Evolutionary conservation across 768 basidiomycete species (phyloP).

Genomic region (Podaxis rugospora): DNA sequence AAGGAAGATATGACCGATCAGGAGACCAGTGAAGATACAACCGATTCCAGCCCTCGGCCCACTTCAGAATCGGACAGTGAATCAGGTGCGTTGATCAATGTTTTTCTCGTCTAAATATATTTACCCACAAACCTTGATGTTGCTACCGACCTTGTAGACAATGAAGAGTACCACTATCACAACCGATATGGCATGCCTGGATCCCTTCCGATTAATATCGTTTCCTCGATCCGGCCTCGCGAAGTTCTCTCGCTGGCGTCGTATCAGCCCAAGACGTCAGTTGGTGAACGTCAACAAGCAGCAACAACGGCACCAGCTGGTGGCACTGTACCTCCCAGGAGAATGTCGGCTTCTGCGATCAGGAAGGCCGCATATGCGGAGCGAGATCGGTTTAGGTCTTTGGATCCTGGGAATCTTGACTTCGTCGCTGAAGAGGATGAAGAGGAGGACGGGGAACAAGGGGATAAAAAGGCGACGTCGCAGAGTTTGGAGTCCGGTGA

Average conservation of each 20-base stretch:
- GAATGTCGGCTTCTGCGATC: constrained; percentile 40
- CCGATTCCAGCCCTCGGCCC: constrained; percentile 12
- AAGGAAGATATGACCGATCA: constrained; percentile 13
- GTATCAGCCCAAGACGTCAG: constrained; percentile 48
- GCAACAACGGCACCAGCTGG: constrained; percentile 24
- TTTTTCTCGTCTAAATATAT: constrained; percentile 1
- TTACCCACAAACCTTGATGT: background rate
- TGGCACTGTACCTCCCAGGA: constrained; percentile 15
- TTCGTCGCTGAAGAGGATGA: constrained; percentile 50
- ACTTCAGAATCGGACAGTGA: constrained; percentile 9
- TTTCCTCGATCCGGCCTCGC: constrained; percentile 26
- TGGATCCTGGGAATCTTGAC: constrained; percentile 70
- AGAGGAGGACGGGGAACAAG: constrained; percentile 29
- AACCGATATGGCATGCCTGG: constrained; percentile 34
- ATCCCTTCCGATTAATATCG: constrained; percentile 66
- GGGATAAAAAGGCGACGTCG: constrained; percentile 15
- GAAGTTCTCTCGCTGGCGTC: constrained; percentile 49
- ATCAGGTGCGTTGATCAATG: background rate
- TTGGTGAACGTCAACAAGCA: constrained; percentile 30
- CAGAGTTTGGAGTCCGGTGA: constrained; percentile 28
- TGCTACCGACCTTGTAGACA: background rate
- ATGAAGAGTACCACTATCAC: background rate
- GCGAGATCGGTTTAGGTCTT: constrained; percentile 56
- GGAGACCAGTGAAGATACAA: constrained; percentile 10
- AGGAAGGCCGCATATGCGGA: constrained; percentile 65